Evolutionary conservation across 192 early-diverging fungal genomes (phyloP), one percentile per base, ranked within the genome.

Genomic region (Coemansia javaensis): DNA sequence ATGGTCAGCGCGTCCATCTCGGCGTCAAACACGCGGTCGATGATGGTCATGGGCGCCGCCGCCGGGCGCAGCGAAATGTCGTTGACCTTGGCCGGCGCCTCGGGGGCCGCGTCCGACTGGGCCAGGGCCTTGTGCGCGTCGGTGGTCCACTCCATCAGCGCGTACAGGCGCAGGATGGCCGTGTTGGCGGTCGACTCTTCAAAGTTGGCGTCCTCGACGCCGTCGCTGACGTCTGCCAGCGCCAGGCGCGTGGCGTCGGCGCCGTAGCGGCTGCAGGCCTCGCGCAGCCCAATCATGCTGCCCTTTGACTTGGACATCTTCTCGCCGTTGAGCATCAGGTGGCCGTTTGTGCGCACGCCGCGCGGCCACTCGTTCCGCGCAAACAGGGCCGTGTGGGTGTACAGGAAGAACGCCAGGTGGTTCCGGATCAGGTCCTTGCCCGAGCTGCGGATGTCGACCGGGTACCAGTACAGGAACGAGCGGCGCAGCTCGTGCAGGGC

Each of bases 281-380:
- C 85, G 40, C 66, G 56, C 44, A 94, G 63, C 30, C 85, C 93
- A 73, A 98, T 65, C 58, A 90, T 94, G 80, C 95, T 99, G 32
- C 97, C 97, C 8, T 89, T 94, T 14, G 87, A 91, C 73, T 99
- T 99, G 52, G 89, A 83, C 97, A 99, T 99, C 82, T 99, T 99
- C 23, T 91, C 87, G 32, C 81, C 67, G 72, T 99, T 97, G 46
- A 99, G 66, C 70, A 94, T 78, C 74, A 99, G 77, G 60, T 97
- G 94, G 30, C 97, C 94, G 77, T 99, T 99, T 47, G 80, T 79
- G 22, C 93, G 90, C 36, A 97, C 72, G 45, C 70, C 76, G 25
- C 75, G 74, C 5, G 97, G 97, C 97, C 97, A 99, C 38, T 87
- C 70, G 28, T 83, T 68, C 62, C 88, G 80, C 25, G 90, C 89